Evolutionary conservation across 2,329 filamentous ascomycete species (phyloP), one percentile per base, ranked within the genome.

Genomic region (Salinomyces thailandicus): DNA sequence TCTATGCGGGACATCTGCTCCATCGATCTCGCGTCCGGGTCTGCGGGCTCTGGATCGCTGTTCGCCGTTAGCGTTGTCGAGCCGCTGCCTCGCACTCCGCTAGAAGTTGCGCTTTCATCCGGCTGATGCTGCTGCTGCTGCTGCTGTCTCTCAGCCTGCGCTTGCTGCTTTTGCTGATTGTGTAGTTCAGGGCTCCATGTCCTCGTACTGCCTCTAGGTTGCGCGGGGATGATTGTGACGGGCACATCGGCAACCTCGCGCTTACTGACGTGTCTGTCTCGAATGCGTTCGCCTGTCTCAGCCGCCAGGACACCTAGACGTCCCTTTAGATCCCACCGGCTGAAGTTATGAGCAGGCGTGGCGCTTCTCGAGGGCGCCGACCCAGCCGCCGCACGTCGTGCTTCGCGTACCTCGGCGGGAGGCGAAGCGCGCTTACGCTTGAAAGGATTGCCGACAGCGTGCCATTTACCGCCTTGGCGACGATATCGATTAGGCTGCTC

Each of bases 181-280:
- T 36, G 38, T 19, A 41, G 16, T 20, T 42, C 36, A 6, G 36
- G 27, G 31, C 35, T 72, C 69, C 72, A 76, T 5, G 69, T 69
- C 31, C 72, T 60, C 22, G 69, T 68, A 22, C 50, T 53, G 26
- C 62, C 63, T 26, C 69, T 62, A 16, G 67, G 67, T 42, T 73
- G 71, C 3, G 73, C 73, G 3, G 75, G 75, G 34, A 79, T 75
- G 18, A 79, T 65, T 0, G 73, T 79, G 14, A 77, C 66, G 2
- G 73, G 72, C 9, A 76, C 48, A 14, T 68, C 59, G 5, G 53
- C 51, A 14, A 67, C 62, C 3, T 55, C 47, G 13, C 53, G 49
- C 13, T 15, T 27, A 7, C 5, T 31, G 19, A 35, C 55, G 46
- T 48, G 63, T 52, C 52, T 61, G 33, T 55, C 64, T 42, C 51